phyloP scores from a whole-genome alignment of 805 yeast genomes.

The Starmerella vitae region DNA sequence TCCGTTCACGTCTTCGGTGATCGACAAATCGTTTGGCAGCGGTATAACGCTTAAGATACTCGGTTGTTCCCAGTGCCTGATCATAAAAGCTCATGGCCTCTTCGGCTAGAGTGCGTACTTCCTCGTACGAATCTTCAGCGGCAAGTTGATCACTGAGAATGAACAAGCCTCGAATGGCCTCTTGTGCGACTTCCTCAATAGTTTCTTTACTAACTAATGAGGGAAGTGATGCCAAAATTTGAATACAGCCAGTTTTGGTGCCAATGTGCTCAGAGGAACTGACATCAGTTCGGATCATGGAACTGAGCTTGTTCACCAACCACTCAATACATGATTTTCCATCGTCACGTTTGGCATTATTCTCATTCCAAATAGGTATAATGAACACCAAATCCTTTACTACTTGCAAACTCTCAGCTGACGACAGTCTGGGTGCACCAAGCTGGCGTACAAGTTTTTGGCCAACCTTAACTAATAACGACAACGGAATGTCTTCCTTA shows the following conservation, averaged over 20 bases:
- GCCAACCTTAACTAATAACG: constrained; percentile 46
- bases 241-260: constrained; percentile 57
- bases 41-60: constrained; percentile 47
- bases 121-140: constrained; percentile 32
- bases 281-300: constrained; percentile 46
- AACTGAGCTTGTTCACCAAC: constrained; percentile 49
- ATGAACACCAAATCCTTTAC: constrained; percentile 54
- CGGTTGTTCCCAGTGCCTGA: constrained; percentile 54
- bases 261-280: constrained; percentile 34
- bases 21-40: constrained; percentile 48
- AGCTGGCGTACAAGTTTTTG: constrained; percentile 62
- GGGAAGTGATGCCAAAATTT: constrained; percentile 50
- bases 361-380: constrained; percentile 46
- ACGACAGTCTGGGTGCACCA: constrained; percentile 61
- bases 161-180: constrained; percentile 42
- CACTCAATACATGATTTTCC: constrained; percentile 36
- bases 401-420: constrained; percentile 46
- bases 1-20: constrained; percentile 60
- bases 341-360: constrained; percentile 16
- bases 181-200: constrained; percentile 34
- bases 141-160: constrained; percentile 28
- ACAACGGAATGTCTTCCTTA: constrained; percentile 28
- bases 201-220: constrained; percentile 37
- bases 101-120: constrained; percentile 38
- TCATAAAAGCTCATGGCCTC: constrained; percentile 62